A percentile compares a stretch with the other conserved stretches of the same genome.
Conservation (phyloP, 441 rosid species). For the Monsonia emarginata region DNA sequence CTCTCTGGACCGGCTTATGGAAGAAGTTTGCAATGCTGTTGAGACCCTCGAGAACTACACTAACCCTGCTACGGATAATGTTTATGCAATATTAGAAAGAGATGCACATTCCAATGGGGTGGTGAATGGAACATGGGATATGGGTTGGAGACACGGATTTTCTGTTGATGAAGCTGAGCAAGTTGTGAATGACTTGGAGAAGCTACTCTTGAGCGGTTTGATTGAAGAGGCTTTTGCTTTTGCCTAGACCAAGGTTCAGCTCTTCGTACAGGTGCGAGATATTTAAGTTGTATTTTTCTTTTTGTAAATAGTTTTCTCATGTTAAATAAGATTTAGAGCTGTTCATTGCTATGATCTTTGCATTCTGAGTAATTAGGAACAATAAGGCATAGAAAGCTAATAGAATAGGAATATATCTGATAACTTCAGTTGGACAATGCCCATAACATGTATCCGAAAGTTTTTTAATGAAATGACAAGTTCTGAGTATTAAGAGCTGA, state of each 20-base stretch:
- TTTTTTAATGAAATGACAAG: too few species aligned
- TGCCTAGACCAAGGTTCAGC: constrained; percentile 18
- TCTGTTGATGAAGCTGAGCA: constrained; percentile 41
- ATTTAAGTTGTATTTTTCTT: too few species aligned
- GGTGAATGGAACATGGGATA: constrained; percentile 56
- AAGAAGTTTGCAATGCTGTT: constrained; percentile 40
- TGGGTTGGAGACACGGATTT: constrained; percentile 62
- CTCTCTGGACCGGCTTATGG: constrained; percentile 43
- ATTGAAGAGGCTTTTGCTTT: constrained; percentile 40
- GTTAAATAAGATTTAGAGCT: too few species aligned
- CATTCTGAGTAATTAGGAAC: too few species aligned
- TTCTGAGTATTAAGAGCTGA: too few species aligned
- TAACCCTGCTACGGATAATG: constrained; percentile 25
- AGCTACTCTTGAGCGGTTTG: constrained; percentile 37
- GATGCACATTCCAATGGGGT: constrained; percentile 46
- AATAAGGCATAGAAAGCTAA: too few species aligned
- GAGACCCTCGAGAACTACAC: constrained; percentile 37
- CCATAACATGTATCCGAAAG: too few species aligned
- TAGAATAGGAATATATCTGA: too few species aligned
- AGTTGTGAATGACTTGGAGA: constrained; percentile 48
- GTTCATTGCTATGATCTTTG: too few species aligned
- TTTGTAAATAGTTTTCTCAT: too few species aligned
- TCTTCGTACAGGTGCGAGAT: constrained; percentile 17
- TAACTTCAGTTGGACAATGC: too few species aligned
- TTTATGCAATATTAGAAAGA: constrained; percentile 38